Conservation (phyloP, 441 rosid genomes). For the Populus tomentosa region DNA sequence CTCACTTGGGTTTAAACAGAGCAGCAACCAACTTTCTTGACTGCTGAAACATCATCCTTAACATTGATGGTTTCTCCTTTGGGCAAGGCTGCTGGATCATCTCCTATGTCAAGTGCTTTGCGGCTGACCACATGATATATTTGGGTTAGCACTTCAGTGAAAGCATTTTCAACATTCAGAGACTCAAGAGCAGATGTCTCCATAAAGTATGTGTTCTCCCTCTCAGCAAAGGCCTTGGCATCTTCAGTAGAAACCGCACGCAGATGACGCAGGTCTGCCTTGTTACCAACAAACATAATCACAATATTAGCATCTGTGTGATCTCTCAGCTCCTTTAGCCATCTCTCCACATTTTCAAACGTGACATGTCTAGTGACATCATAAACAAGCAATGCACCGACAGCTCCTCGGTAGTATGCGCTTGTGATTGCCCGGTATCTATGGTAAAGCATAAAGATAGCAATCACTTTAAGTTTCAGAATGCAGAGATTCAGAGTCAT, state of each 20-base stretch:
- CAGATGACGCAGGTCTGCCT: constrained; percentile 80
- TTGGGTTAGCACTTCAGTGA: constrained; percentile 73
- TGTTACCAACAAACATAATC: constrained; percentile 82
- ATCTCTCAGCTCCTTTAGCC: constrained; percentile 74
- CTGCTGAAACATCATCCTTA: constrained; percentile 65
- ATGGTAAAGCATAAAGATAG: neutral
- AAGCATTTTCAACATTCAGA: constrained; percentile 70
- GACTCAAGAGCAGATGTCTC: constrained; percentile 83
- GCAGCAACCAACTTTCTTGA: constrained; percentile 80
- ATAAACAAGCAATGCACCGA: constrained; percentile 83
- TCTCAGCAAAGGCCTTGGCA: constrained; percentile 65
- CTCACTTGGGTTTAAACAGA: constrained; percentile 16
- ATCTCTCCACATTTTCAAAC: constrained; percentile 68
- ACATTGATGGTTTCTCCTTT: constrained; percentile 75
- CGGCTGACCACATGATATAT: constrained; percentile 68
- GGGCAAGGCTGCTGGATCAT: constrained; percentile 53
- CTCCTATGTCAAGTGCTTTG: constrained; percentile 71
- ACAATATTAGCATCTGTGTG: constrained; percentile 84
- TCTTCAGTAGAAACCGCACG: constrained; percentile 74
- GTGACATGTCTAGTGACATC: constrained; percentile 84
- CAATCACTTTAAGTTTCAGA: neutral
- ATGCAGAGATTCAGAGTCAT: neutral
- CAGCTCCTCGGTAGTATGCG: constrained; percentile 85
- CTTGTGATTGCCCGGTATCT: constrained; percentile 91
- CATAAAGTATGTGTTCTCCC: constrained; percentile 70